phyloP scores from a whole-genome alignment of 2,329 filamentous ascomycete genomes.

The Pseudocercospora musae region DNA sequence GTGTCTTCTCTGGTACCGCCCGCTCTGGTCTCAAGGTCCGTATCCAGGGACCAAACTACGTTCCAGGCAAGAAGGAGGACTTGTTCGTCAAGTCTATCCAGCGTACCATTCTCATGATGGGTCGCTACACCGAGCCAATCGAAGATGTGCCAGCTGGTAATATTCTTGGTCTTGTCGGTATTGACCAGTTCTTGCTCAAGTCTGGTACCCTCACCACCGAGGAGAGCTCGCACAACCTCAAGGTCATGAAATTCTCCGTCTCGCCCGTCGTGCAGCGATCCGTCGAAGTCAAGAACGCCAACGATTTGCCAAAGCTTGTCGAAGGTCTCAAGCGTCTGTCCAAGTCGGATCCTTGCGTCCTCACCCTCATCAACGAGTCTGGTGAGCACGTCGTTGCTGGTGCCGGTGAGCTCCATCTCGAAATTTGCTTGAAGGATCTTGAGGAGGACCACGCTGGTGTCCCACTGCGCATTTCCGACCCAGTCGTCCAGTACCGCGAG shows the following conservation, averaged over 20 bases:
- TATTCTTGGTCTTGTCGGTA: conserved; percentile 98
- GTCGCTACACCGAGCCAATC: conserved; percentile 97
- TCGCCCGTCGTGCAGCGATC: conserved; percentile 97
- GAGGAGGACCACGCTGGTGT: conserved; percentile 99
- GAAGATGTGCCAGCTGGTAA: conserved; percentile 99
- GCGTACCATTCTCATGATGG: conserved; percentile 99
- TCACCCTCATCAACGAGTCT: conserved; percentile 83
- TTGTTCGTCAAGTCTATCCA: conserved; percentile 99
- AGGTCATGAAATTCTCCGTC: conserved; percentile 99
- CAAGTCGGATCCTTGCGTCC: conserved; percentile 98
- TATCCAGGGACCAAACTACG: conserved; percentile 99
- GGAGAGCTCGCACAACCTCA: conserved; percentile 98
- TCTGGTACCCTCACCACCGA: conserved; percentile 97
- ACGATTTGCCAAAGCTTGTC: conserved; percentile 98
- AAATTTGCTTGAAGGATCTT: conserved; percentile 99
- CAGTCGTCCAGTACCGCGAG: conserved; percentile 98
- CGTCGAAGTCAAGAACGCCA: conserved; percentile 99
- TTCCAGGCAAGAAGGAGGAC: conserved; percentile 96
- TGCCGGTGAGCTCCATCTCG: conserved; percentile 95
- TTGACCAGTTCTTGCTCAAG: conserved; percentile 99
- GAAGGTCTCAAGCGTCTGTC: conserved; percentile 99
- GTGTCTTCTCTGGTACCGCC: conserved; percentile 99
- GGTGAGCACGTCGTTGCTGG: conserved; percentile 99
- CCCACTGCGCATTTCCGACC: conserved; percentile 95
- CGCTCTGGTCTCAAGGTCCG: conserved; percentile 98